Evolutionary conservation across 1,284 basidiomycete genomes (phyloP).

Genomic region (Boletus sp.): DNA sequence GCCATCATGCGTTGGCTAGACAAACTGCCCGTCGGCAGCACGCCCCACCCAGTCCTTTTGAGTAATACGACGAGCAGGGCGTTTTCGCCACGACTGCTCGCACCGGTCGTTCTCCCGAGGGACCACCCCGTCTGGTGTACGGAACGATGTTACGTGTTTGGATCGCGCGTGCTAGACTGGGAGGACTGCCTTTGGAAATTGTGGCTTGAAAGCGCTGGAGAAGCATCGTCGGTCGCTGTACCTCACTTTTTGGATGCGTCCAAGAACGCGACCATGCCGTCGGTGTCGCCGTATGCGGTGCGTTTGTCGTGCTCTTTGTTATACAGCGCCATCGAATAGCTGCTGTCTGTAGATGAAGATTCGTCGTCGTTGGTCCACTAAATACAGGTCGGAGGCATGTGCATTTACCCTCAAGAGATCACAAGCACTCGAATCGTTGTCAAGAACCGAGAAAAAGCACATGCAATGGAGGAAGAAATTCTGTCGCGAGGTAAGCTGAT

Average conservation of each 20-base stretch:
- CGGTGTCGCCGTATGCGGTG: slow-evolving; percentile 21
- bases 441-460: slow-evolving; percentile 29
- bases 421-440: slow-evolving; percentile 33
- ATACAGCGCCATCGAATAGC: not conserved
- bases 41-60: slow-evolving; percentile 28
- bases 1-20: slow-evolving; percentile 21
- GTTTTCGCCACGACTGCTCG: slow-evolving; percentile 37
- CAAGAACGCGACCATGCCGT: slow-evolving; percentile 7
- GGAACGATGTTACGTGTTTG: slow-evolving; percentile 49
- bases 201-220: slow-evolving; percentile 52
- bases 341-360: slow-evolving; percentile 33
- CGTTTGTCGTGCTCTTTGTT: not conserved
- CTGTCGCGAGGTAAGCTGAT: slow-evolving; percentile 37
- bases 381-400: slow-evolving; percentile 53
- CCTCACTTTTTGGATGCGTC: slow-evolving; percentile 22
- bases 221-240: slow-evolving; percentile 30
- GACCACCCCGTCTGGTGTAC: slow-evolving; percentile 59
- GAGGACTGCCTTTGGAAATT: slow-evolving; percentile 67
- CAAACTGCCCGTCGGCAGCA: slow-evolving; percentile 26
- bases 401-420: slow-evolving; percentile 46
- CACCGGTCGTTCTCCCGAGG: slow-evolving; percentile 47
- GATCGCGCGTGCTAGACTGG: slow-evolving; percentile 52
- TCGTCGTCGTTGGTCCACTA: slow-evolving; percentile 42
- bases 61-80: slow-evolving; percentile 23
- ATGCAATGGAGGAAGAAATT: slow-evolving; percentile 42